Base-by-base conservation (phyloP, 306 rosid genomes). In the Arachis hypogaea region DNA sequence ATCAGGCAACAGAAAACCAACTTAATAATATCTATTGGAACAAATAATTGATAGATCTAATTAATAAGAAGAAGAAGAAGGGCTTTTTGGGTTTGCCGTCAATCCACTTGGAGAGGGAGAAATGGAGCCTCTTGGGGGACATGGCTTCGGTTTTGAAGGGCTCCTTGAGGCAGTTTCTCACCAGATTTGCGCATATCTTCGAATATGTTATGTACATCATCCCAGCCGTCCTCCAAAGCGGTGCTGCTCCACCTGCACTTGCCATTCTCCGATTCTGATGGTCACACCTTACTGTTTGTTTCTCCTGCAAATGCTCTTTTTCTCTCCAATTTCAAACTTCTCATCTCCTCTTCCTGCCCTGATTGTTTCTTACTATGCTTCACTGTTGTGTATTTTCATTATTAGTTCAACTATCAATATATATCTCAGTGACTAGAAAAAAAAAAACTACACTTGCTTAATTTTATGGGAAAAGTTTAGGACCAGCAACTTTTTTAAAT, bases 181-280 rank as follows among this genome's bases (percentile, higher is more conserved):
- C 88, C 36, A 94, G 83, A 83, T 82, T 94, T 0, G 96, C 98
- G 66, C 98, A 94, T 55, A 94, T 91, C 86, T 91, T 94, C 0
- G 99, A 92, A 79, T 94, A 94, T 0, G 89, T 69, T 59, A 94
- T 88, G 90, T 94, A 92, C 0, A 96, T 94, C 97, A 94, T 94
- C 7, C 99, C 97, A 0, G 96, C 96, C 4, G 97, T 70, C 40
- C 99, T 85, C 99, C 99, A 94, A 41, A 94, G 89, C 67, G 99
- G 93, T n/a, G 73, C 97, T 11, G 97, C 99, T 72, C 78, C 82
- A 7, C 69, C 68, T 8, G 9, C 78, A 7, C 69, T 51, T 5
- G 4, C 59, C 79, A 86, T 89, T 72, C 40, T 85, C 71, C 88
- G 29, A 18, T 1, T 42, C 66, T 11, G 52, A 47, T 7, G 28